Evolutionary conservation across 1,139 yeast genomes (phyloP).

Genomic region (Blastobotrys arbuscula): DNA sequence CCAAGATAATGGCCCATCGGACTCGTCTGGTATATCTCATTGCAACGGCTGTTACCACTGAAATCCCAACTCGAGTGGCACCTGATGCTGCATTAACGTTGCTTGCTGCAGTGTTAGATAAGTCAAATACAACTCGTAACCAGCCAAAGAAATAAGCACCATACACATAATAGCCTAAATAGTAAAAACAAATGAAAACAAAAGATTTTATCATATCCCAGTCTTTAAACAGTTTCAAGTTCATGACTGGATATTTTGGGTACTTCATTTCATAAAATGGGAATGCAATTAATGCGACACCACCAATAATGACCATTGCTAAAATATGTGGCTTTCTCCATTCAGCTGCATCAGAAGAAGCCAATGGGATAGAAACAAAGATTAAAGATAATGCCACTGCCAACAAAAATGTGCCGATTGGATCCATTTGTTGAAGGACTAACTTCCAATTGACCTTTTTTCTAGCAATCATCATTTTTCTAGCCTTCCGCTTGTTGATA

Average conservation of each 20-base stretch:
- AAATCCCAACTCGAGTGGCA: conserved; percentile 37
- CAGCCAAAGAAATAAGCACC: conserved; percentile 27
- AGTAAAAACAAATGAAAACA: conserved; percentile 15
- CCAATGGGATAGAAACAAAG: conserved; percentile 21
- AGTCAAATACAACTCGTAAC: conserved; percentile 49
- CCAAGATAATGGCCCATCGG: conserved; percentile 54
- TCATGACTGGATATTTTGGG: conserved; percentile 17
- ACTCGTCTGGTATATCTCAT: conserved; percentile 44
- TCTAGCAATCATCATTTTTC: background rate
- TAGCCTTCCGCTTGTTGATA: conserved; percentile 16
- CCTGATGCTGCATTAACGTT: conserved; percentile 57
- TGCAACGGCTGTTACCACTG: conserved; percentile 51
- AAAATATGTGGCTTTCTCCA: conserved; percentile 16
- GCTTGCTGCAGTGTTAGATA: conserved; percentile 53
- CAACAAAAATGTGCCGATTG: conserved; percentile 16
- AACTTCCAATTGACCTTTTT: background rate
- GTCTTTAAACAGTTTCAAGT: conserved; percentile 11
- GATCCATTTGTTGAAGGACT: conserved; percentile 13
- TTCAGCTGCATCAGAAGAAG: conserved; percentile 13
- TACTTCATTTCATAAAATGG: conserved; percentile 15
- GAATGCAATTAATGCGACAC: conserved; percentile 13
- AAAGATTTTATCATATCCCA: conserved; percentile 14
- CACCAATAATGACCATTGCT: conserved; percentile 15
- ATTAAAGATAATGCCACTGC: conserved; percentile 19
- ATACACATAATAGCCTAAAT: conserved; percentile 18